A percentile compares a stretch with the other conserved stretches of the same genome.
Evolutionary conservation across 331 rosid genomes (phyloP).

Genomic region (Prunus yedoensis): DNA sequence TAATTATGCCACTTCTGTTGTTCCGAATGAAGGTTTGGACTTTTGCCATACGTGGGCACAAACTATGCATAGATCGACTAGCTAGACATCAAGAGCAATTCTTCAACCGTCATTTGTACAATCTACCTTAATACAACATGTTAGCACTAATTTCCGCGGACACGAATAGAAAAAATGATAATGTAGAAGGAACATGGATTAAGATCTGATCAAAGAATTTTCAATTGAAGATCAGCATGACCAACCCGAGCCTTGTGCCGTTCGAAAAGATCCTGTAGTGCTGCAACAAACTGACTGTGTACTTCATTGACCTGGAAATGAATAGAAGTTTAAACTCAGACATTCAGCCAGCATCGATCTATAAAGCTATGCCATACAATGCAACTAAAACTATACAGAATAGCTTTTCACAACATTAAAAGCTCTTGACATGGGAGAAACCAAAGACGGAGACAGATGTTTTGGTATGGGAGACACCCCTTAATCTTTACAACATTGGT

Average conservation of each 20-base stretch:
- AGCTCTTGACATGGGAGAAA: neutral
- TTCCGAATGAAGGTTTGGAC: neutral
- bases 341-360: neutral
- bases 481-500: neutral
- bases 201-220: slow-evolving; percentile 49
- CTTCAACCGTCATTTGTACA: no score
- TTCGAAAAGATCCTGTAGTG: slow-evolving; percentile 76
- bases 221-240: slow-evolving; percentile 62
- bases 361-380: neutral
- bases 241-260: slow-evolving; percentile 75
- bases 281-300: slow-evolving; percentile 67
- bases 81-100: no score
- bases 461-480: neutral
- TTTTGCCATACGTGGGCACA: neutral
- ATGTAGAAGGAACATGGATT: neutral
- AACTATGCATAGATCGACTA: neutral
- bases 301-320: slow-evolving; percentile 51
- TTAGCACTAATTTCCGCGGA: neutral
- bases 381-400: neutral
- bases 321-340: neutral
- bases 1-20: neutral
- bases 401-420: neutral
- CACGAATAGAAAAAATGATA: neutral
- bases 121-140: no score
- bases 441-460: no score